These are phyloP conservation scores for Zasmidium angulare DNA, from an alignment of 2,329 filamentous ascomycete species.

Conservation along the genomic window DNA sequence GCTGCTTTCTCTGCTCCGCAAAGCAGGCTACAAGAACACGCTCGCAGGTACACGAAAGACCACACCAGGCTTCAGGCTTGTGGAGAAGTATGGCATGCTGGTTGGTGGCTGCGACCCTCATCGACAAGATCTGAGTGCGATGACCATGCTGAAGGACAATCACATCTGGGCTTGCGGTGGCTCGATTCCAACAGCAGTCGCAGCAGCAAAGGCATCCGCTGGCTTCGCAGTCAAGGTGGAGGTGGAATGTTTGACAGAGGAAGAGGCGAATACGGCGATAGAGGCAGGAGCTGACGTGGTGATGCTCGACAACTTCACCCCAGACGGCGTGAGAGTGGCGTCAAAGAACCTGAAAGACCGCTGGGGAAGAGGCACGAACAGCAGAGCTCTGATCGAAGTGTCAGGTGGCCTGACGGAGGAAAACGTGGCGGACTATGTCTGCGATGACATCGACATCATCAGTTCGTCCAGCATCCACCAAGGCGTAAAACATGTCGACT, in stretches of 20 bases:
- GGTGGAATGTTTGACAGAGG: slow-evolving; percentile 87
- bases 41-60: slow-evolving; percentile 97
- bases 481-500: slow-evolving; percentile 89
- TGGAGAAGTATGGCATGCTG: slow-evolving; percentile 98
- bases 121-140: slow-evolving; percentile 79
- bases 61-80: slow-evolving; percentile 88
- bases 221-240: slow-evolving; percentile 94
- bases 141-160: slow-evolving; percentile 99
- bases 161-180: slow-evolving; percentile 86
- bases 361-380: slow-evolving; percentile 66
- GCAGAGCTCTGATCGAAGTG: slow-evolving; percentile 75
- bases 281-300: slow-evolving; percentile 88
- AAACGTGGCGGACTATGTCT: slow-evolving; percentile 81
- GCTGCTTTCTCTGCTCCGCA: slow-evolving; percentile 53
- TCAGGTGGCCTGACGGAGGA: slow-evolving; percentile 84
- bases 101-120: slow-evolving; percentile 91
- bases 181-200: slow-evolving; percentile 82
- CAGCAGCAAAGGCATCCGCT: slow-evolving; percentile 76
- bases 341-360: slow-evolving; percentile 74
- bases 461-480: slow-evolving; percentile 97
- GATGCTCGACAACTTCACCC: slow-evolving; percentile 95
- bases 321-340: slow-evolving; percentile 72
- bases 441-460: slow-evolving; percentile 84
- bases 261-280: slow-evolving; percentile 88
- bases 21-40: slow-evolving; percentile 73